Percentiles rank a stretch among this genome's conserved stretches.
Evolutionary conservation across 805 yeast genomes (phyloP).

Genomic region (Candida manassasensis): DNA sequence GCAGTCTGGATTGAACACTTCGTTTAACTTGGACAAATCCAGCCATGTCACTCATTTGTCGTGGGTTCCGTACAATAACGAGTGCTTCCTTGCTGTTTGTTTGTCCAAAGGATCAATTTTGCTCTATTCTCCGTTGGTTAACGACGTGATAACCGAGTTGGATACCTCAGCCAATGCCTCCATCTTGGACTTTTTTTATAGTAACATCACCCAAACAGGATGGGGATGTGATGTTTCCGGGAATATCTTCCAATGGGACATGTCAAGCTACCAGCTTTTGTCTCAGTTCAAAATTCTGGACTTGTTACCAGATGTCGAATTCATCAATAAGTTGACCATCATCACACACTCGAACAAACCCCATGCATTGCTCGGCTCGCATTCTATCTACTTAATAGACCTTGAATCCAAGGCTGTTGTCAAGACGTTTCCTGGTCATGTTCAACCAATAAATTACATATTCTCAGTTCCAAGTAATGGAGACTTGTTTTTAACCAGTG

Average conservation of each 20-base stretch:
- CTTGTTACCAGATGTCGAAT: slow-evolving; percentile 27
- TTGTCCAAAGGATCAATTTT: slow-evolving; percentile 60
- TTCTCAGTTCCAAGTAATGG: slow-evolving; percentile 29
- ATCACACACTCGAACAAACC: slow-evolving; percentile 27
- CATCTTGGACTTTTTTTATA: slow-evolving; percentile 47
- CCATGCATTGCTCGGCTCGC: slow-evolving; percentile 61
- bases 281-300: slow-evolving; percentile 42
- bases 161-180: slow-evolving; percentile 41
- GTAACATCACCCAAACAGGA: slow-evolving; percentile 36
- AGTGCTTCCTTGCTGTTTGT: slow-evolving; percentile 44
- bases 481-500: slow-evolving; percentile 60
- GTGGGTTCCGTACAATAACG: slow-evolving; percentile 48
- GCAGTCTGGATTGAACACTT: slow-evolving; percentile 40
- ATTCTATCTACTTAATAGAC: slow-evolving; percentile 55
- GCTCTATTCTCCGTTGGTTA: slow-evolving; percentile 63
- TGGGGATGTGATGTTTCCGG: slow-evolving; percentile 64
- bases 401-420: slow-evolving; percentile 32
- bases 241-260: slow-evolving; percentile 58
- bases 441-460: slow-evolving; percentile 57
- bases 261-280: slow-evolving; percentile 37
- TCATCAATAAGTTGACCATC: slow-evolving; percentile 27
- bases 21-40: slow-evolving; percentile 50
- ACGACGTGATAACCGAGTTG: slow-evolving; percentile 51
- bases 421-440: slow-evolving; percentile 69
- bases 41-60: slow-evolving; percentile 43